Percentiles rank a stretch among this genome's conserved stretches.
Conservation (phyloP, 1,284 basidiomycete genomes). For the Malassezia psittaci region DNA sequence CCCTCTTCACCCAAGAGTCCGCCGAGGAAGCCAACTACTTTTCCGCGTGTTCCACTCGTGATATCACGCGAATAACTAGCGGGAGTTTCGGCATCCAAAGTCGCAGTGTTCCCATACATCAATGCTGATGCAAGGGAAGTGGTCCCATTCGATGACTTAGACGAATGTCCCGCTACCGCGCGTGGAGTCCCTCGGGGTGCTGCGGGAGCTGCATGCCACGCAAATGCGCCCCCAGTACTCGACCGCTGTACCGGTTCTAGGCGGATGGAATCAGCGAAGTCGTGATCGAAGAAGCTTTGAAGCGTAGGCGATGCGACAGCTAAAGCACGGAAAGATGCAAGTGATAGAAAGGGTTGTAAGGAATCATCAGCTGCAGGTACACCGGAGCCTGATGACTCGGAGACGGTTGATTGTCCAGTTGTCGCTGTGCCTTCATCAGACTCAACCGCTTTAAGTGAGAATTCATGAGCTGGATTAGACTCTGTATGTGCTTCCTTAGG, state of each 20-base stretch:
- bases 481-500: no score
- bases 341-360: constrained; percentile 38
- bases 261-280: constrained; percentile 36
- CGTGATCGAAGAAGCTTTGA: constrained; percentile 41
- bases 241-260: constrained; percentile 38
- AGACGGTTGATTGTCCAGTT: background rate
- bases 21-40: constrained; percentile 42
- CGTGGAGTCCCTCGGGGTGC: constrained; percentile 19
- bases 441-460: background rate
- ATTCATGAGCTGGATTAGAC: no score
- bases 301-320: constrained; percentile 40
- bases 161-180: background rate
- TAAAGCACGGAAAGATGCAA: constrained; percentile 39
- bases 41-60: constrained; percentile 36
- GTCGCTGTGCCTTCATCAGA: background rate
- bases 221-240: constrained; percentile 35
- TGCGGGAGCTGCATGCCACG: constrained; percentile 41
- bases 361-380: constrained; percentile 1
- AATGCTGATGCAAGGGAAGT: constrained; percentile 8
- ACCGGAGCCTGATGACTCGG: background rate
- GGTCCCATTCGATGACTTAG: background rate
- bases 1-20: constrained; percentile 44
- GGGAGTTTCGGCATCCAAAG: constrained; percentile 23
- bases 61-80: constrained; percentile 41
- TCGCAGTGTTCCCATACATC: background rate